Evolutionary conservation across 2,329 filamentous ascomycete species (phyloP).

Genomic region (Sphaerostilbella broomeana): DNA sequence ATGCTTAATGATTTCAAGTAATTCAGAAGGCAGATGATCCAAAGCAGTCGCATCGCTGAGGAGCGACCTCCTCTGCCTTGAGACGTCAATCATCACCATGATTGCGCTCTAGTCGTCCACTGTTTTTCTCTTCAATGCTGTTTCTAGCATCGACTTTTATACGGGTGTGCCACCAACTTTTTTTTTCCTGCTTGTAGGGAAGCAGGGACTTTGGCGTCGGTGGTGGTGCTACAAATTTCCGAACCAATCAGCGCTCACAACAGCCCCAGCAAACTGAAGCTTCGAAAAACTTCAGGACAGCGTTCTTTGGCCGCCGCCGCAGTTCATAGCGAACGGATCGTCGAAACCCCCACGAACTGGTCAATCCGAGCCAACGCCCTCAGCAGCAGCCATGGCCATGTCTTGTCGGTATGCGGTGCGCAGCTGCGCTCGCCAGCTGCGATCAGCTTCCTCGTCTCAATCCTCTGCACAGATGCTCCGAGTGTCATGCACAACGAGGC

Average conservation of each 20-base stretch:
- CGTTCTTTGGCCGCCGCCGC: constrained; percentile 17
- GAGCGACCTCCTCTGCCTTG: constrained; percentile 48
- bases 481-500: constrained; percentile 48
- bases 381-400: constrained; percentile 49
- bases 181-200: constrained; percentile 28
- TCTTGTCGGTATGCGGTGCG: constrained; percentile 58
- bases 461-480: constrained; percentile 42
- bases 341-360: constrained; percentile 13
- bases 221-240: constrained; percentile 30
- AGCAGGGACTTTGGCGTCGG: constrained; percentile 23
- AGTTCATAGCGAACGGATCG: neutral
- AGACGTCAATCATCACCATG: constrained; percentile 53
- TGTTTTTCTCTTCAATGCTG: constrained; percentile 20
- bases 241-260: constrained; percentile 28
- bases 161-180: constrained; percentile 19
- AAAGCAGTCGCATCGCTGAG: constrained; percentile 48
- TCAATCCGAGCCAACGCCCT: constrained; percentile 19
- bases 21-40: constrained; percentile 60
- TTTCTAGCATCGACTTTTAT: constrained; percentile 22
- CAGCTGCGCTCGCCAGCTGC: constrained; percentile 58
- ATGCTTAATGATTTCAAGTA: constrained; percentile 60
- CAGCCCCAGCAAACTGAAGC: constrained; percentile 21
- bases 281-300: constrained; percentile 38
- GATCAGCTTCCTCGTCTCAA: constrained; percentile 41
- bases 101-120: constrained; percentile 27